phyloP scores from a whole-genome alignment of 2,329 filamentous ascomycete species.

The Hymenoscyphus albidus region DNA sequence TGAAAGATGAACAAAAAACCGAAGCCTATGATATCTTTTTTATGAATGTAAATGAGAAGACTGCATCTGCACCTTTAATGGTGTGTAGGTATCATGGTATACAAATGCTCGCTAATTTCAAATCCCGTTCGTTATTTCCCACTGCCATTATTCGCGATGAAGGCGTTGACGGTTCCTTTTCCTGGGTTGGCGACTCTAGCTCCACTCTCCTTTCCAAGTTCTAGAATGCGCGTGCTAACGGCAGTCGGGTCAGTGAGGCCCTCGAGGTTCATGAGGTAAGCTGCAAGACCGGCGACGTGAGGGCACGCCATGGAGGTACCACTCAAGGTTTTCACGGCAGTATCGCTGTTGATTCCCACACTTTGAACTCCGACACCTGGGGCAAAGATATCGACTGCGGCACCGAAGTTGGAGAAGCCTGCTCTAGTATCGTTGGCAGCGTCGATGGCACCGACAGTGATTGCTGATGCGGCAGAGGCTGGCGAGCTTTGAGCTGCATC shows the following conservation, averaged over 20 bases:
- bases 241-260: slow-evolving; percentile 38
- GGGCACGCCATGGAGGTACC: slow-evolving; percentile 65
- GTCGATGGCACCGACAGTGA: slow-evolving; percentile 51
- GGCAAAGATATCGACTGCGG: slow-evolving; percentile 48
- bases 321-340: slow-evolving; percentile 45
- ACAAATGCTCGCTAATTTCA: background rate
- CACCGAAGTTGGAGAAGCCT: slow-evolving; percentile 49
- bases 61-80: background rate
- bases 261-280: slow-evolving; percentile 57
- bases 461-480: slow-evolving; percentile 44
- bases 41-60: slow-evolving; percentile 2
- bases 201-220: slow-evolving; percentile 35
- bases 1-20: background rate
- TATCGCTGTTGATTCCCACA: slow-evolving; percentile 43
- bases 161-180: slow-evolving; percentile 6
- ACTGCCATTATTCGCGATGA: slow-evolving; percentile 14
- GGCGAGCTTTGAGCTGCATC: slow-evolving; percentile 44
- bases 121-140: slow-evolving; percentile 5
- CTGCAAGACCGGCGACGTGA: slow-evolving; percentile 63
- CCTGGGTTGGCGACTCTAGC: slow-evolving; percentile 3
- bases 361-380: slow-evolving; percentile 46
- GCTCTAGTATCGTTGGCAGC: slow-evolving; percentile 37
- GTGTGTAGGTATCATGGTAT: background rate
- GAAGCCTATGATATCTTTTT: background rate
- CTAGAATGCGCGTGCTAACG: slow-evolving; percentile 37